Base-by-base conservation (phyloP, 441 rosid genomes). In the Eruca vesicaria region DNA sequence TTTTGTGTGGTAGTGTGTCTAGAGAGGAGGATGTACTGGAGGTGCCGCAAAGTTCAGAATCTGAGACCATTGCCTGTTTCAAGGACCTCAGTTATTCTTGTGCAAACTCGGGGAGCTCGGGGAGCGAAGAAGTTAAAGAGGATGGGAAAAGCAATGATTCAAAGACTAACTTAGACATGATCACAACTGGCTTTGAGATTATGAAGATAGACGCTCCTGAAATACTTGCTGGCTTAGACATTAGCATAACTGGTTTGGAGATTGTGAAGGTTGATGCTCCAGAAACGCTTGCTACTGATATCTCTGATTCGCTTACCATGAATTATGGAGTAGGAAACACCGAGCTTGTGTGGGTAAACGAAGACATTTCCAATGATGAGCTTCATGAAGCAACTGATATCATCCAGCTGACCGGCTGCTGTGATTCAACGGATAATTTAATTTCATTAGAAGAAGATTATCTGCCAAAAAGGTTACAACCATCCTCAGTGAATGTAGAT, bases 11-110 rank as follows among this genome's bases (percentile, higher is more conserved):
- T 58, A 73, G 73, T 68, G 79, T 55, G 61, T 80, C 85, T 31
- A 74, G 59, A 62, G 78, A 78, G 77, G 84, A 85, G 74, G 69
- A 53, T 56, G 71, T 78, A 60, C 23, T 57, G 41, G 84, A 74
- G 32, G 53, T 57, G 66, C 57, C 57, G 11, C 71, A 71, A 29
- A 35, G n/a, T 53, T 71, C 84, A 56, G 82, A 69, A 58, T 56
- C 31, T 63, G 71, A 76, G 64, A 65, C 29, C 76, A 69, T 61
- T 69, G 21, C 9, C 68, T 73, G 81, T 69, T 75, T 38, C 58
- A 45, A 65, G 31, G 71, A 36, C 28, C 11, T 28, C 68, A 35
- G 14, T 28, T 11, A 28, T 48, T 64, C 72, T 36, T 41, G 10
- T 11, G 9, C 52, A 53, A 19, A 82, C 79, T 71, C 57, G 11